Base-by-base conservation (phyloP, 1,284 basidiomycete species). In the Malassezia dermatis region DNA sequence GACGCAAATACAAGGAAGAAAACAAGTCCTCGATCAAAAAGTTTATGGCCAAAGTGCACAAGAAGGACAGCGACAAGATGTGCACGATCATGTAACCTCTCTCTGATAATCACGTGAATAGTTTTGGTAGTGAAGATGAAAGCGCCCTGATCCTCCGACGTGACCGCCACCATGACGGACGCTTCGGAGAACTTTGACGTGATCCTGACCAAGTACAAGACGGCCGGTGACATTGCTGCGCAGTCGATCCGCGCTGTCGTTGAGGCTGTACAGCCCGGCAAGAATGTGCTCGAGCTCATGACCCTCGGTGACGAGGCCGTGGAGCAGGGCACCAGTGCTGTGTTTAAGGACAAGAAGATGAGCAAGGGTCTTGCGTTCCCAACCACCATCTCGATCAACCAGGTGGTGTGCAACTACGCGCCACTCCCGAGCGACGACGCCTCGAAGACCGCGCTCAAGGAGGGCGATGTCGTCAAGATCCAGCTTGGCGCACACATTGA, bases 401-500 rank as follows among this genome's bases (percentile, higher is more conserved):
- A 80, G 39, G 76, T 78, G 56, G 77, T 82, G 51, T 79, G 79
- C 67, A 79, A 81, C 76, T 80, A 79, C 71, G 78, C 79, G 17
- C 80, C 80, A 24, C 71, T 81, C n/a, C 76, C 78, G 13, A 78
- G 79, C 19, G 80, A 81, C 73, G 76, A 78, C 56, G 88, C 85
- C 51, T 61, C 66, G 56, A 49, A 53, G 34, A 42, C 53, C 23
- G 78, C 76, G 28, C 81, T 98, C 64, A 84, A 84, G 54, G 86
- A 89, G 66, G 84, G 84, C 63, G 93, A 98, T 75, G 84, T 96
- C 53, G 93, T 96, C 69, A 96, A 96, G 79, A 79, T 98, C 62
- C 88, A 93, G 77, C 79, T 95, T 61, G 93, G 93, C 56, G 88
- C 91, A 31, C 93, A 96, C 75, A 91, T 98, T 76, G 93, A 98